Conservation (phyloP, 352 stramenopile species). For the Pythium pectinolyticum region DNA sequence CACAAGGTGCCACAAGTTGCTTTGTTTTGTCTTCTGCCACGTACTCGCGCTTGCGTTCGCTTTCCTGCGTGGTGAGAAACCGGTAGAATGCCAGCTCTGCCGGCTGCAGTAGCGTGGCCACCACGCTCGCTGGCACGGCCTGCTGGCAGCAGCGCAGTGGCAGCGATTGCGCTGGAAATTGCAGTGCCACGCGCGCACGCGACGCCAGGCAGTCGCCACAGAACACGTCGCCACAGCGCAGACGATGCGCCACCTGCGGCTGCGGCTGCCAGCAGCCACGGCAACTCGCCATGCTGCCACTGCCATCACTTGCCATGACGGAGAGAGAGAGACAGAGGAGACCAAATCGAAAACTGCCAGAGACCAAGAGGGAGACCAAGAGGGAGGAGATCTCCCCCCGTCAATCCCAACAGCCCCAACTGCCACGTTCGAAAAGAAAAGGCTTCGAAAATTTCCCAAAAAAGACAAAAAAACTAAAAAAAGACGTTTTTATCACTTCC, state of each 20-base stretch:
- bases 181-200: conserved; percentile 22
- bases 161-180: conserved; percentile 25
- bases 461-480: too few relatives aligned
- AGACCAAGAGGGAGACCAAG: too few relatives aligned
- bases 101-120: conserved; percentile 33
- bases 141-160: conserved; percentile 44
- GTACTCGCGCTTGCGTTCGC: background rate
- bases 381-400: too few relatives aligned
- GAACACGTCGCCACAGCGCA: conserved; percentile 39
- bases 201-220: conserved; percentile 37
- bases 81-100: conserved; percentile 51
- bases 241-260: background rate
- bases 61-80: conserved; percentile 22
- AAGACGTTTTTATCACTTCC: background rate
- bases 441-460: too few relatives aligned
- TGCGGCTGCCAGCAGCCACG: conserved; percentile 11
- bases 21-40: background rate
- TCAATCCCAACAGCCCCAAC: too few relatives aligned
- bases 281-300: background rate
- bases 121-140: conserved; percentile 30
- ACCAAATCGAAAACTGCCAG: too few relatives aligned
- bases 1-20: background rate
- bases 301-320: background rate
- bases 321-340: background rate
- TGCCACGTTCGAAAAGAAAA: background rate